Evolutionary conservation across 2,329 filamentous ascomycete genomes (phyloP).

Genomic region (Thielaviopsis populi): DNA sequence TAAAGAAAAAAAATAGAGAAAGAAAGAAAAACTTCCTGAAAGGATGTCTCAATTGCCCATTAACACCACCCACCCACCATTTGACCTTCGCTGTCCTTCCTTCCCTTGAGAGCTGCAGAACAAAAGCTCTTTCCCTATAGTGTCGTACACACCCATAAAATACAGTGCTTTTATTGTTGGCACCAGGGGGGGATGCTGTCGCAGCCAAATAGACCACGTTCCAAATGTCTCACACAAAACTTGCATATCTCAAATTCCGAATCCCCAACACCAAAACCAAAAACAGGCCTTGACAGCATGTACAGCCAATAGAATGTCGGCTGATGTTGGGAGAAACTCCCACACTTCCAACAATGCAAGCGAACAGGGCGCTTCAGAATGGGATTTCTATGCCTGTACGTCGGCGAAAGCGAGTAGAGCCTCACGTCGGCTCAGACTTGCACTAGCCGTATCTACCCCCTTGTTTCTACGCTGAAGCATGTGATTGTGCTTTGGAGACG

Average conservation of each 20-base stretch:
- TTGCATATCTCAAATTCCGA: neutral
- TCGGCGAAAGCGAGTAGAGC: too few species aligned
- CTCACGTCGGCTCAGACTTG: too few species aligned
- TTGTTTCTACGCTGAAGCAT: too few species aligned
- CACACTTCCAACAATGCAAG: neutral
- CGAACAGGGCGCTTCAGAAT: neutral
- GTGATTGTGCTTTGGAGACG: too few species aligned
- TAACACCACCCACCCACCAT: neutral
- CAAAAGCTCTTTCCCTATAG: neutral
- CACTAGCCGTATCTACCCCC: too few species aligned
- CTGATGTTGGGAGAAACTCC: conserved; percentile 12
- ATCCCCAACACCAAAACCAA: conserved; percentile 8
- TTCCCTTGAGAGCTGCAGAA: conserved; percentile 1
- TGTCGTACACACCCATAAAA: neutral
- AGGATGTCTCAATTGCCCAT: conserved; percentile 2
- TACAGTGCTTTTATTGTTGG: neutral
- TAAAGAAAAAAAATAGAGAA: too few species aligned
- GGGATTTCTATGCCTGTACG: too few species aligned
- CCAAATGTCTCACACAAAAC: neutral
- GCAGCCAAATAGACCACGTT: neutral
- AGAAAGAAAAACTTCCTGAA: neutral
- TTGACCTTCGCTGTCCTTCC: conserved; percentile 5
- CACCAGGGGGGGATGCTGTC: neutral
- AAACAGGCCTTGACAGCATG: neutral
- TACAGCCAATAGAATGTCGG: conserved; percentile 3